These are phyloP conservation scores for Penicillium cinerascens DNA, from an alignment of 495 filamentous ascomycete genomes.

Conservation along the genomic window DNA sequence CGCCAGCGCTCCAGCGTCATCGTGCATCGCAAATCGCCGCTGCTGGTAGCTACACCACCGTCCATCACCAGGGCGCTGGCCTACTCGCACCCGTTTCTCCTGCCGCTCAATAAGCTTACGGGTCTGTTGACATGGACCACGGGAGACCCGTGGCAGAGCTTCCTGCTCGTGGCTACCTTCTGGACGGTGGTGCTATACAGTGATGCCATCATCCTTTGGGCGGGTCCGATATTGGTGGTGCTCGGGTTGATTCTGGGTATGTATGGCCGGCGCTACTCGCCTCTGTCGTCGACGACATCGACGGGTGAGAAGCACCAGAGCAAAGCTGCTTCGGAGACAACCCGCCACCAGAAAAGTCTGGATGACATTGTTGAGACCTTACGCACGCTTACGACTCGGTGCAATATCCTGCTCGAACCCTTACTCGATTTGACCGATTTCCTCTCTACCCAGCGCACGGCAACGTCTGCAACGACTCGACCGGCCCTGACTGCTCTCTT, in stretches of 20 bases:
- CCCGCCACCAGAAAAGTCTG: constrained; percentile 76
- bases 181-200: constrained; percentile 86
- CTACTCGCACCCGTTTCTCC: constrained; percentile 89
- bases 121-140: constrained; percentile 92
- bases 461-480: constrained; percentile 85
- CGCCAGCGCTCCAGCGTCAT: constrained; percentile 84
- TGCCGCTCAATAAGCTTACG: constrained; percentile 76
- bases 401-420: constrained; percentile 88
- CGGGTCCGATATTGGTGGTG: constrained; percentile 81
- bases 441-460: constrained; percentile 83
- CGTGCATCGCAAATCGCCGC: constrained; percentile 92
- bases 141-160: constrained; percentile 93
- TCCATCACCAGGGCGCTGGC: constrained; percentile 88
- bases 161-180: constrained; percentile 77
- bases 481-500: constrained; percentile 90
- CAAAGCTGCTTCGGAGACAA: constrained; percentile 53
- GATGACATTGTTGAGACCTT: constrained; percentile 96
- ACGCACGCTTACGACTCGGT: constrained; percentile 79
- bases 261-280: constrained; percentile 88
- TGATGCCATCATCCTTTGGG: constrained; percentile 70
- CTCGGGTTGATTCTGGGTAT: constrained; percentile 79
- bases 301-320: constrained; percentile 57
- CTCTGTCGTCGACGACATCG: constrained; percentile 79
- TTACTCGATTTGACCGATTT: constrained; percentile 86
- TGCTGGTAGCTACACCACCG: constrained; percentile 89